Percentiles rank a stretch among this genome's conserved stretches.
phyloP scores from a whole-genome alignment of 2,329 filamentous ascomycete genomes.

The Akanthomyces uredinophilus region DNA sequence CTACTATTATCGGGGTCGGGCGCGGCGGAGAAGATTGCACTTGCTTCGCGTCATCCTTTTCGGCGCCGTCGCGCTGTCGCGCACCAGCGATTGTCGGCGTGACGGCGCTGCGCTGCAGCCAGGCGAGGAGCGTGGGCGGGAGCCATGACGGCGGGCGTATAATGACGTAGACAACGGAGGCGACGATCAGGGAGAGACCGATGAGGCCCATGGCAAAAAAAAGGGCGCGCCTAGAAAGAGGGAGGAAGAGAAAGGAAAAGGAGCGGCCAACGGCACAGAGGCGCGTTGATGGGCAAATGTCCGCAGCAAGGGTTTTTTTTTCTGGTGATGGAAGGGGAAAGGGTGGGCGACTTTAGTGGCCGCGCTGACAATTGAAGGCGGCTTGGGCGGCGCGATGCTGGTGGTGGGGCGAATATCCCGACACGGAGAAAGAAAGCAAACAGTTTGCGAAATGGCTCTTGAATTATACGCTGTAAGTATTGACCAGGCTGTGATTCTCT shows the following conservation, averaged over 20 bases:
- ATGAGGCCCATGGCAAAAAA: slow-evolving; percentile 46
- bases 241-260: neutral
- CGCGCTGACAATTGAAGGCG: neutral
- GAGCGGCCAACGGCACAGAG: neutral
- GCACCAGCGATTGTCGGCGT: neutral
- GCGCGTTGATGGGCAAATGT: neutral
- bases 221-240: neutral
- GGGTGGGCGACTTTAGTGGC: neutral
- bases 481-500: too few species aligned
- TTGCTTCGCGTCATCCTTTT: neutral
- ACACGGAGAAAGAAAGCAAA: neutral
- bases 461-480: too few species aligned
- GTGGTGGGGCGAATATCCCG: neutral
- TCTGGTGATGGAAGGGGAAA: neutral
- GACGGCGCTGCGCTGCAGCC: neutral
- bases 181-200: slow-evolving; percentile 58
- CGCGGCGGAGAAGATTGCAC: slow-evolving; percentile 1
- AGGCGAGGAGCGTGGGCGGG: slow-evolving; percentile 18
- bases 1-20: slow-evolving; percentile 11
- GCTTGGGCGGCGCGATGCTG: neutral
- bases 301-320: neutral
- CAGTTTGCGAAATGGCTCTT: too few species aligned
- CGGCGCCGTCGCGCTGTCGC: neutral
- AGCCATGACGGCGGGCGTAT: slow-evolving; percentile 50
- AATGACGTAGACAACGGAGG: slow-evolving; percentile 53